These are phyloP conservation scores for Tetraselmis chui DNA, from an alignment of 139 green algal genomes.

Conservation along the genomic window DNA sequence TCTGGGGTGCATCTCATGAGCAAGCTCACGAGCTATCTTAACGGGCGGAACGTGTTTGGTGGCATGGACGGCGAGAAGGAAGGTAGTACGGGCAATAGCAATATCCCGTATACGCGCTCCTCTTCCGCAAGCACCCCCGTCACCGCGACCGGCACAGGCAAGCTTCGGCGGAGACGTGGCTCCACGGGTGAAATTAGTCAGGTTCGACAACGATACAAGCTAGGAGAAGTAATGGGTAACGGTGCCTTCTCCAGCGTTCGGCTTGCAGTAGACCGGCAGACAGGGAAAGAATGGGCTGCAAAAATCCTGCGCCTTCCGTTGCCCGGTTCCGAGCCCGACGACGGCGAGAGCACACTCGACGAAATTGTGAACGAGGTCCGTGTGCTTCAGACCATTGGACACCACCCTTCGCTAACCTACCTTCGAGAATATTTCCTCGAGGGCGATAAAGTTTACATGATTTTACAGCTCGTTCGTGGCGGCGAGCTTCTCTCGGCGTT, in stretches of 20 bases:
- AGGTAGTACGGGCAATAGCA: too few relatives aligned
- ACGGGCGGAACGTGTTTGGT: too few relatives aligned
- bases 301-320: background rate
- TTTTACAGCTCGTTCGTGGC: conserved; percentile 8
- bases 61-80: too few relatives aligned
- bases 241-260: conserved; percentile 17
- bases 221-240: conserved; percentile 3
- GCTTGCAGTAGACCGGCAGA: background rate
- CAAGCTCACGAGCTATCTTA: too few relatives aligned
- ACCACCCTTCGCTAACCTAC: conserved; percentile 3
- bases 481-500: conserved; percentile 10
- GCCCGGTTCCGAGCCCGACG: background rate
- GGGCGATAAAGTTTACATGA: conserved; percentile 11
- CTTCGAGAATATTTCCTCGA: conserved; percentile 9
- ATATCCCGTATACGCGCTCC: too few relatives aligned
- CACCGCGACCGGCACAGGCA: too few relatives aligned
- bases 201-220: conserved; percentile 7
- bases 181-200: background rate
- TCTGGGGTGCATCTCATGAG: too few relatives aligned
- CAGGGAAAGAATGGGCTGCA: background rate
- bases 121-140: too few relatives aligned
- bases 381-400: background rate
- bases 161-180: background rate
- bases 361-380: conserved; percentile 8
- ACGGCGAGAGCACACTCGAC: background rate